These are phyloP conservation scores for Colletotrichum higginsianum DNA, from an alignment of 2,329 filamentous ascomycete species.

Conservation along the genomic window DNA sequence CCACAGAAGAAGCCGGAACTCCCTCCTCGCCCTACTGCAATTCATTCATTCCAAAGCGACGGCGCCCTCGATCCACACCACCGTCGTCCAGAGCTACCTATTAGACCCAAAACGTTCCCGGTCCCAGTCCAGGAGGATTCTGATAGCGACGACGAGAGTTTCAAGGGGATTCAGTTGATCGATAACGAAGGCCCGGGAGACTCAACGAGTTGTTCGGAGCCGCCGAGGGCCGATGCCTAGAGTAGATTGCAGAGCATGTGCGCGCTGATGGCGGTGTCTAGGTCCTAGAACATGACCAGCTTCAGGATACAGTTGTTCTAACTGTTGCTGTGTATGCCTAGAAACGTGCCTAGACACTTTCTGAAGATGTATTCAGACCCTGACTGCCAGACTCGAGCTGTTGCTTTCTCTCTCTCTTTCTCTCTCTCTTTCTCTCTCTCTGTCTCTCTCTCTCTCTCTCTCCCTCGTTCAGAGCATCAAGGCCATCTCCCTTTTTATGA, in stretches of 20 bases:
- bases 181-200: constrained; percentile 50
- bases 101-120: constrained; percentile 30
- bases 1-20: constrained; percentile 11
- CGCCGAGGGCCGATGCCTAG: constrained; percentile 24
- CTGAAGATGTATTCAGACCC: too few species aligned
- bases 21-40: constrained; percentile 12
- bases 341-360: too few species aligned
- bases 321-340: too few species aligned
- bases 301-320: neutral
- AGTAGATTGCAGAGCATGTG: neutral
- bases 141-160: constrained; percentile 53
- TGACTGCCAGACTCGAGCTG: too few species aligned
- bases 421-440: too few species aligned
- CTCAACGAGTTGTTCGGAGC: constrained; percentile 28
- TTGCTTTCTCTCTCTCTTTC: too few species aligned
- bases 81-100: constrained; percentile 29
- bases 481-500: too few species aligned
- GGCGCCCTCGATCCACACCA: constrained; percentile 19
- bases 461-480: too few species aligned
- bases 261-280: too few species aligned
- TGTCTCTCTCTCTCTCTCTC: too few species aligned
- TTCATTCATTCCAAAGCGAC: constrained; percentile 33
- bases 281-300: too few species aligned
- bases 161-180: constrained; percentile 55
- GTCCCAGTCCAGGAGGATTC: constrained; percentile 19